Evolutionary conservation across 768 basidiomycete genomes (phyloP).

Genomic region (Phylloporus sp.): DNA sequence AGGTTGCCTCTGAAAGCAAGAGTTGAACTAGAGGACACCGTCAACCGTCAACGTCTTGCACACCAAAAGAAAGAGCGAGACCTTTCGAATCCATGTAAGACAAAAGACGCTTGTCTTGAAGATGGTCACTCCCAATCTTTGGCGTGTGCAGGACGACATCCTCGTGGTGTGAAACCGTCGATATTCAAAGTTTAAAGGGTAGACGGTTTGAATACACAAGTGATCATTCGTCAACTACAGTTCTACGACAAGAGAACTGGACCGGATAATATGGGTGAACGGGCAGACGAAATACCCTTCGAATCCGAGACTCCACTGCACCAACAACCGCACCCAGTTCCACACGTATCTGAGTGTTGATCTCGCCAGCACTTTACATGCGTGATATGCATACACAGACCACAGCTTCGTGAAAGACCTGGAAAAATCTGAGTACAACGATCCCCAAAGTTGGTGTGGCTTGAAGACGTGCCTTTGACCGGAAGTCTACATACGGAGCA

Average conservation of each 20-base stretch:
- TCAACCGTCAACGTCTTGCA: no score
- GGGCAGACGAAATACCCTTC: conserved; percentile 4
- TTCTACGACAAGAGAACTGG: conserved; percentile 1
- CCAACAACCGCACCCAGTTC: conserved; percentile 66
- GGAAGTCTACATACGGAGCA: conserved; percentile 78
- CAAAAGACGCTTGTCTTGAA: no score
- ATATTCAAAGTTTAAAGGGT: no score
- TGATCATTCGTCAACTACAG: not conserved
- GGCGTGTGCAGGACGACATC: no score
- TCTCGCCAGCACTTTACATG: conserved; percentile 62
- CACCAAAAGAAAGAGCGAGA: no score
- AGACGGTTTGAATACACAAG: no score
- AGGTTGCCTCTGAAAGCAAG: no score
- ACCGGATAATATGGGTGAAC: conserved; percentile 9
- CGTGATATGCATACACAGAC: conserved; percentile 59
- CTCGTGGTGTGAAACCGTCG: no score
- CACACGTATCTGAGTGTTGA: conserved; percentile 46
- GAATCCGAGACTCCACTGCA: conserved; percentile 34
- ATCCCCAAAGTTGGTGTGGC: no score
- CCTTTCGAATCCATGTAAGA: no score
- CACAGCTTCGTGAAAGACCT: conserved; percentile 64
- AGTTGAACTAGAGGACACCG: no score
- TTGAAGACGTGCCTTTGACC: conserved; percentile 56
- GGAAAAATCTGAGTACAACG: not conserved
- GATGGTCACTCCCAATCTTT: no score